Base-by-base conservation (phyloP, 495 filamentous ascomycete species). In the Penicillium antarcticum region DNA sequence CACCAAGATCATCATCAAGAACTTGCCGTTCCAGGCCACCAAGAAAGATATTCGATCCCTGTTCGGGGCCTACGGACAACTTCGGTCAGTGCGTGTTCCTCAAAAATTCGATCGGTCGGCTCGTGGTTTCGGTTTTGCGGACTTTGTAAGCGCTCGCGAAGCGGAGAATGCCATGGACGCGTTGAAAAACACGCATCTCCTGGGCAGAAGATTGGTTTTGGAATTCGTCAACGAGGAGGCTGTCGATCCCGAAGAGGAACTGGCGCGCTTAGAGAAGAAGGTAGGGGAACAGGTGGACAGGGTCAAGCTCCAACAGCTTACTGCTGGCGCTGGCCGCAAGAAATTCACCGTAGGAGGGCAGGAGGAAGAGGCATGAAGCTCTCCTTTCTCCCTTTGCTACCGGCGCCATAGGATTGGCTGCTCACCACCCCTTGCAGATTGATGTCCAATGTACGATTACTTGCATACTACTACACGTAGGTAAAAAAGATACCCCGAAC, bases 1-100 rank as follows among this genome's bases (percentile, higher is more conserved):
- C 45, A 96, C 91, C 29, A 97, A 97, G 76, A 85, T 99, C 60
- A 87, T 97, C 68, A 89, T 98, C 76, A 97, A 97, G 77, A 99
- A 99, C 75, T 71, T 99, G 63, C 94, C 94, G 8, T 99, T 99
- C 74, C 88, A 97, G 71, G 86, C 87, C 9, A 87, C 83, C 36
- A 96, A 95, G 77, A 91, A 94, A 65, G 95, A 99, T 58, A 76
- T 99, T 26, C 81, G 87, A 35, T 75, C 84, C 13, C 76, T 99
- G 9, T 89, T 99, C 66, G 83, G 87, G 39, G 77, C 87, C 14
- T 99, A 96, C 65, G 94, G 95, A 16, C 87, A 95, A 59, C 80
- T 99, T 46, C 87, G 91, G 38, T 90, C 91, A 42, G 87, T 97
- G 26, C 87, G 95, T 34, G 80, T 99, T 45, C 95, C 94, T 3